Percentiles rank a stretch among this genome's conserved stretches.
phyloP scores from a whole-genome alignment of 2,329 filamentous ascomycete species.

The Trichoderma lentiforme region DNA sequence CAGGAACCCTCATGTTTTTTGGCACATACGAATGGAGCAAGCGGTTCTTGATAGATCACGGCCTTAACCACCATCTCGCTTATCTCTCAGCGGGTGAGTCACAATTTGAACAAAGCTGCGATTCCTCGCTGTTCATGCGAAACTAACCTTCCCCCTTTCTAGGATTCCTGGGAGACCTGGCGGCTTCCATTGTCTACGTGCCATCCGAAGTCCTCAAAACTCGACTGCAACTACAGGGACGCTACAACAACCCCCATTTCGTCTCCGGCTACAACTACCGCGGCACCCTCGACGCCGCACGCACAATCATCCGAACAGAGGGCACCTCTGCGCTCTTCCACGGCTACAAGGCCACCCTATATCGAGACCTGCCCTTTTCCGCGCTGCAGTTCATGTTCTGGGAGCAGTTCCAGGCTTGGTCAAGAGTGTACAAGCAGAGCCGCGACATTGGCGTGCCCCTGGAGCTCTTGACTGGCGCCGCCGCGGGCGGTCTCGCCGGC shows the following conservation, averaged over 20 bases:
- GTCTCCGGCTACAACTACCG: constrained; percentile 94
- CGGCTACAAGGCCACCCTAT: constrained; percentile 95
- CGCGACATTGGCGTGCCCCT: constrained; percentile 80
- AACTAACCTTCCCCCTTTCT: background rate
- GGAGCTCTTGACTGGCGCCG: constrained; percentile 85
- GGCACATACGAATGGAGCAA: constrained; percentile 96
- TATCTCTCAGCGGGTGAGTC: constrained; percentile 77
- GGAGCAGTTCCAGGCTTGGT: constrained; percentile 84
- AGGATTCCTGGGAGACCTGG: constrained; percentile 92
- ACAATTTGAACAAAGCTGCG: background rate
- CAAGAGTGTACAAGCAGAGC: constrained; percentile 72
- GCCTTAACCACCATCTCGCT: constrained; percentile 75
- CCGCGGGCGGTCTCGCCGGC: constrained; percentile 87
- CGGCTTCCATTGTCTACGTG: constrained; percentile 89
- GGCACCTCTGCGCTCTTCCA: constrained; percentile 85
- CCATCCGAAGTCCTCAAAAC: constrained; percentile 98
- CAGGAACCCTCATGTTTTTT: constrained; percentile 92
- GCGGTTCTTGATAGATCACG: constrained; percentile 77
- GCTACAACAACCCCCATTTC: constrained; percentile 93
- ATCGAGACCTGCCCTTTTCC: constrained; percentile 91
- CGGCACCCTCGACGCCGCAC: constrained; percentile 75
- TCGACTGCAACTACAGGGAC: constrained; percentile 90
- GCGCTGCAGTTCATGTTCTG: constrained; percentile 98
- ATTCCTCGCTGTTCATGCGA: constrained; percentile 12
- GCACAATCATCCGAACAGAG: constrained; percentile 79